Evolutionary conservation across 225 moss, liverwort and hornwort genomes (phyloP).

Genomic region (Bryoerythrophyllum caledonicum): DNA sequence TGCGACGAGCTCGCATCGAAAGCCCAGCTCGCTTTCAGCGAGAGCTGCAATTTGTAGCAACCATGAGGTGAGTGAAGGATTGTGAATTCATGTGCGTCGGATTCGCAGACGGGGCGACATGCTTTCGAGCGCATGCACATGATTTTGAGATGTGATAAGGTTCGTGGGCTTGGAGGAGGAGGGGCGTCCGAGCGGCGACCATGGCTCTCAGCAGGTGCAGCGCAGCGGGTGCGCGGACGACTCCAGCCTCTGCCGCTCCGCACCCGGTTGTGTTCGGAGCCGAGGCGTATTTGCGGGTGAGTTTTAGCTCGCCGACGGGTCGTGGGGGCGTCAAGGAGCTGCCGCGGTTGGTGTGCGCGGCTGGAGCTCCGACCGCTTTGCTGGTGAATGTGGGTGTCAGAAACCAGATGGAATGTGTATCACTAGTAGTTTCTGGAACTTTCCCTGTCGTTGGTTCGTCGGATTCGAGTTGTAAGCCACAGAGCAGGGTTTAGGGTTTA

Average conservation of each 20-base stretch:
- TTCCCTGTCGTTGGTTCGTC: not conserved
- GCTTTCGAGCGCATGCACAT: not conserved
- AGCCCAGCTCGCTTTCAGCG: too few species aligned
- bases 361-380: not conserved
- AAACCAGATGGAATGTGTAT: not conserved
- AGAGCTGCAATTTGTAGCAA: too few species aligned
- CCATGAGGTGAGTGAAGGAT: not conserved
- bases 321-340: not conserved
- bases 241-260: not conserved
- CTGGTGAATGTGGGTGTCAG: constrained; percentile 13
- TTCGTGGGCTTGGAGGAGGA: not conserved
- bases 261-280: not conserved
- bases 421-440: not conserved
- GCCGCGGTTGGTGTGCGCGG: not conserved
- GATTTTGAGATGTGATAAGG: constrained; percentile 21
- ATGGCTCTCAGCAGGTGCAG: constrained; percentile 22
- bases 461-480: not conserved
- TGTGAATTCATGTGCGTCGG: not conserved
- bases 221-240: not conserved
- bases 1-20: too few species aligned
- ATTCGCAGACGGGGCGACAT: too few species aligned
- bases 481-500: constrained; percentile 21
- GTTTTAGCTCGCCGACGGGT: not conserved
- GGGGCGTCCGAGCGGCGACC: not conserved
- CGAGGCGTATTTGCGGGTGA: not conserved